These are phyloP conservation scores for Entophlyctis luteolus DNA, from an alignment of 192 early-diverging fungal genomes.

Conservation along the genomic window DNA sequence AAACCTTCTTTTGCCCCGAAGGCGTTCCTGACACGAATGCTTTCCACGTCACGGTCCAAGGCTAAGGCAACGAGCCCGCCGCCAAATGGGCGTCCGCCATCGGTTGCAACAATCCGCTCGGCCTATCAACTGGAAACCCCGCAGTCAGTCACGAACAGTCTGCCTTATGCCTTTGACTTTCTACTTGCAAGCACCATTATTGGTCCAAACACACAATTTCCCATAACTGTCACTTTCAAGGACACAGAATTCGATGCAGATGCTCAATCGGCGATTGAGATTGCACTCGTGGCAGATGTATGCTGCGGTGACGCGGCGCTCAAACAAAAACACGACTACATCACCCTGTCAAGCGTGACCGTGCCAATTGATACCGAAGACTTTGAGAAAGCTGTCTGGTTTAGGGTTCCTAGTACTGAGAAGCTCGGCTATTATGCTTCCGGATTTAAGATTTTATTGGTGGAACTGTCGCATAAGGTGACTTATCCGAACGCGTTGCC, in stretches of 20 bases:
- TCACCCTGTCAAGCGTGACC: neutral
- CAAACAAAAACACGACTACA: neutral
- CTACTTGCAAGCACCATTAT: neutral
- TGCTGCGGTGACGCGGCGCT: neutral
- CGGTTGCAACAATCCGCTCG: too few species aligned
- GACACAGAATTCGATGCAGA: neutral
- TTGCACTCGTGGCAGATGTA: neutral
- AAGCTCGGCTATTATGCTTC: neutral
- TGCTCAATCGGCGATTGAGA: neutral
- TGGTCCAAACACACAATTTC: neutral
- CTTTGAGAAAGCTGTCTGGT: neutral
- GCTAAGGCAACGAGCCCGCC: too few species aligned
- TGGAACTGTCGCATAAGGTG: conserved; percentile 8
- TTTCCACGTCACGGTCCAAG: too few species aligned
- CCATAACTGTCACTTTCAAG: neutral
- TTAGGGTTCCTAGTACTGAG: neutral
- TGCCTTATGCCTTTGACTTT: neutral
- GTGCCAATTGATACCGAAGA: neutral
- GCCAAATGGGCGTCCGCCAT: too few species aligned
- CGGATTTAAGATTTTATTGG: neutral
- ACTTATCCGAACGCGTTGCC: too few species aligned
- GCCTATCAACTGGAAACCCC: too few species aligned
- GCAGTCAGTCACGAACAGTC: too few species aligned
- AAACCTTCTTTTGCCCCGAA: too few species aligned
- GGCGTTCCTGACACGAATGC: too few species aligned